phyloP scores from a whole-genome alignment of 139 green algal genomes.

The Chlorella sp. region DNA sequence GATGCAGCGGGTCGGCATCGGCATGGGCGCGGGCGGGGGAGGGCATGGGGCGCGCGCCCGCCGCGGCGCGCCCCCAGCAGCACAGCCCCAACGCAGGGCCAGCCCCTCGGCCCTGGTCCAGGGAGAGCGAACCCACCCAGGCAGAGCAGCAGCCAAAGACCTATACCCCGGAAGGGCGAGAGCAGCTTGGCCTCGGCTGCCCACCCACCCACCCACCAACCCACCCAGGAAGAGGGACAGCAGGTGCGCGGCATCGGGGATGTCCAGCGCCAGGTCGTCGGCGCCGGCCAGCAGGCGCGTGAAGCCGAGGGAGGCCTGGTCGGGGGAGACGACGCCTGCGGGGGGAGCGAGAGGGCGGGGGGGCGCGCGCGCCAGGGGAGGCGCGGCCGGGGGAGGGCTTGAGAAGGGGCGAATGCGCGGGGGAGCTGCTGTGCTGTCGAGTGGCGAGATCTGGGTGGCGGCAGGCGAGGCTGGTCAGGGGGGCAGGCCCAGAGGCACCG shows the following conservation, averaged over 20 bases:
- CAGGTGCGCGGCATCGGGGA: conserved; percentile 79
- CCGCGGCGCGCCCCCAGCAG: conserved; percentile 84
- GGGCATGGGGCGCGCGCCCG: conserved; percentile 31
- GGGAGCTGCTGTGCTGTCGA: background rate
- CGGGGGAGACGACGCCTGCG: background rate
- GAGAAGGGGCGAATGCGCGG: too few relatives aligned
- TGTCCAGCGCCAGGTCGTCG: conserved; percentile 89
- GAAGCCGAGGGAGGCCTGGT: conserved; percentile 68
- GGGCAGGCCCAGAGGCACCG: background rate
- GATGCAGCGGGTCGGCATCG: background rate
- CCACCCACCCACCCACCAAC: background rate
- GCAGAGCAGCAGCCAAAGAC: conserved; percentile 62
- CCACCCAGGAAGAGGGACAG: conserved; percentile 55
- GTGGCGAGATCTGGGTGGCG: too few relatives aligned
- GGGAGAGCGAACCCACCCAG: conserved; percentile 1
- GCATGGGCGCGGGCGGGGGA: background rate
- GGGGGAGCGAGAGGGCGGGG: too few relatives aligned
- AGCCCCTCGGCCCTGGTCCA: background rate
- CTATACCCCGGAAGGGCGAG: conserved; percentile 62
- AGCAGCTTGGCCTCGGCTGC: background rate
- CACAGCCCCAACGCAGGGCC: conserved; percentile 47
- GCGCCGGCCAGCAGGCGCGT: conserved; percentile 64
- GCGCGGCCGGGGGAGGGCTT: too few relatives aligned
- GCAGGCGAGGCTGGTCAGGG: too few relatives aligned
- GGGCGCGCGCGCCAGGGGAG: too few relatives aligned